These are phyloP conservation scores for Nigrospora osmanthi DNA, from an alignment of 2,329 filamentous ascomycete species.

Conservation along the genomic window DNA sequence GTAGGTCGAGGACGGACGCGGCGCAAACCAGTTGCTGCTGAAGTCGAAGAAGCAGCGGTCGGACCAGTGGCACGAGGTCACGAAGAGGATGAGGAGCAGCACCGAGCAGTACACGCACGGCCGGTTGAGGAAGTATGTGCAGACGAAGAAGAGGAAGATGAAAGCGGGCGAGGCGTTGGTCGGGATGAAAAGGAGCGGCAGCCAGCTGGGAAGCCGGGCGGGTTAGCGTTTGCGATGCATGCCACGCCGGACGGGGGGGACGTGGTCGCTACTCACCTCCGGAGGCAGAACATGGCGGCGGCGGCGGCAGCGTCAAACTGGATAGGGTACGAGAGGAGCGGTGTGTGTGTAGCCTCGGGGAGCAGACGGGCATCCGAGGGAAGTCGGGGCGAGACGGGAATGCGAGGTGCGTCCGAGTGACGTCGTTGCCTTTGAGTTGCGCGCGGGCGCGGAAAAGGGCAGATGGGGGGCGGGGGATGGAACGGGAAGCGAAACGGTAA, in stretches of 20 bases:
- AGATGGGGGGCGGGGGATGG: no score
- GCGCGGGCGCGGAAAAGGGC: no score
- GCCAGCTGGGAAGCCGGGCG: conserved; percentile 52
- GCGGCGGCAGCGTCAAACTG: background rate
- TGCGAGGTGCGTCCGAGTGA: no score
- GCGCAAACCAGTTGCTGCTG: conserved; percentile 84
- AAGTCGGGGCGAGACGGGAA: background rate
- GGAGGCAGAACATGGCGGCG: conserved; percentile 50
- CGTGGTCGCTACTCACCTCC: conserved; percentile 37
- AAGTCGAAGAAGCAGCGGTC: conserved; percentile 92
- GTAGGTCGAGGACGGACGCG: conserved; percentile 45
- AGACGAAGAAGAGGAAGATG: conserved; percentile 81
- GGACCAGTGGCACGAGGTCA: conserved; percentile 84
- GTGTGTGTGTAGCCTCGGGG: background rate
- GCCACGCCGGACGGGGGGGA: background rate
- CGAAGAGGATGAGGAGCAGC: conserved; percentile 88
- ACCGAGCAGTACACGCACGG: conserved; percentile 98
- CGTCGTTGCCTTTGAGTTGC: no score
- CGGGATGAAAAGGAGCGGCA: conserved; percentile 81
- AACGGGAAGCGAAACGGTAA: no score
- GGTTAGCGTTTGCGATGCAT: conserved; percentile 2
- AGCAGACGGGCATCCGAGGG: background rate
- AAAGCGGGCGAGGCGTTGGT: conserved; percentile 80
- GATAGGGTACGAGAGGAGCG: no score
- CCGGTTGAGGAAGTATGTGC: conserved; percentile 92